phyloP scores from a whole-genome alignment of 2,329 filamentous ascomycete genomes.

The Triangularia verruculosa region DNA sequence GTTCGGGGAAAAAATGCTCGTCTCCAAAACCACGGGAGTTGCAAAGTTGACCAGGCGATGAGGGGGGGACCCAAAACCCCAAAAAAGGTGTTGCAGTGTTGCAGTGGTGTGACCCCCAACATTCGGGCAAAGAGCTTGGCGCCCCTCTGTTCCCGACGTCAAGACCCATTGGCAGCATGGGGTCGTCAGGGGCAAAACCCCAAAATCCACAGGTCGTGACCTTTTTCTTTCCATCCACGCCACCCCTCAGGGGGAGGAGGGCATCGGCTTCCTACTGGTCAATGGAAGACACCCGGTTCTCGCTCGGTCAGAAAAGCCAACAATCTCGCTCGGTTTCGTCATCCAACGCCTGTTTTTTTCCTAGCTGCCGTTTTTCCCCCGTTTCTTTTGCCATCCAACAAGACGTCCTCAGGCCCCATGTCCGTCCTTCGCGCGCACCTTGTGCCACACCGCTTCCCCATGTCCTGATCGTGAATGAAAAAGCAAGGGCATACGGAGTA shows the following conservation, averaged over 20 bases:
- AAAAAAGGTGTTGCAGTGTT: background rate
- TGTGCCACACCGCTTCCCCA: background rate
- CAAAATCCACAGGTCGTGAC: constrained; percentile 6
- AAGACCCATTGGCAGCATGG: background rate
- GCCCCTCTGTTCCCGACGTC: background rate
- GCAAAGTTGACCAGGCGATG: background rate
- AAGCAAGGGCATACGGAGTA: background rate
- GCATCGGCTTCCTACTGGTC: constrained; percentile 2
- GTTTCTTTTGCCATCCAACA: background rate
- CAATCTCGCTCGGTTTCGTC: background rate
- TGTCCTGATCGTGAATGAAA: background rate
- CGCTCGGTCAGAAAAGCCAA: background rate
- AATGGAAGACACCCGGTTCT: background rate
- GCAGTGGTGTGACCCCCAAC: constrained; percentile 16
- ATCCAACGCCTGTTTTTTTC: background rate
- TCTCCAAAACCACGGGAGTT: background rate
- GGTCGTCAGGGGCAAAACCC: background rate
- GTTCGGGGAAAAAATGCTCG: background rate
- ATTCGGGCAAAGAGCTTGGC: constrained; percentile 4
- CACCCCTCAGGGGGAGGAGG: background rate
- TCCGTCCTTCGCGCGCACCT: background rate
- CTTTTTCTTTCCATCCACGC: background rate
- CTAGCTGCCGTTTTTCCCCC: background rate
- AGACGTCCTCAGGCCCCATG: too few relatives aligned
- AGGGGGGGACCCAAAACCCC: background rate